Base-by-base conservation (phyloP, 2,329 filamentous ascomycete genomes). In the Colletotrichum gigasporum region DNA sequence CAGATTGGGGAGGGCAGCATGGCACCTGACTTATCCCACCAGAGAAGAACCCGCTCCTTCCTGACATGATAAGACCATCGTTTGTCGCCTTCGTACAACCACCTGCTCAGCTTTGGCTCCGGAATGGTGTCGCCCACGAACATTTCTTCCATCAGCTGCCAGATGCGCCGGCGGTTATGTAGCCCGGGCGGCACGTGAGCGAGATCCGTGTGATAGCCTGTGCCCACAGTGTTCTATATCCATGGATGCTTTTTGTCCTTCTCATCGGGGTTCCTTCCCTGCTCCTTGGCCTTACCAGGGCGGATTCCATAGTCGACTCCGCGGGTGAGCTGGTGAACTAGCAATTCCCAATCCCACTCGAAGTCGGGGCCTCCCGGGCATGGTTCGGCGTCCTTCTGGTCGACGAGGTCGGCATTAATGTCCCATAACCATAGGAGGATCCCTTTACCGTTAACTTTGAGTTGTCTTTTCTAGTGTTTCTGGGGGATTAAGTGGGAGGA, bases 351-450 rank as follows among this genome's bases (percentile, higher is more conserved):
- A 7, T 52, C 48, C 48, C 48, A 52, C 22, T 37, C 48, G 1
- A 52, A 37, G 5, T 16, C 34, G 9, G 30, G 4, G 4, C 32
- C 3, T 3, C 32, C 48, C 5, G 48, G 48, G 48, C 48, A 52
- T n/a, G 20, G 34, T 14, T 39, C 32, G 14, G 34, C 5, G 32
- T 52, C 48, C 26, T 52, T 52, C 12, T 4, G 32, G 6, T 52
- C 48, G 20, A 39, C 30, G 5, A 24, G 9, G 1, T 16, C 20
- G 0, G 32, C 12, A n/a, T 52, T 18, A 0, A 52, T 10, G 1
- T 52, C 48, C 48, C 32, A 52, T 3, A 52, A 32, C 48, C 48
- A 52, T 5, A 32, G 32, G 14, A 52, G 48, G 37, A 52, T 18
- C 14, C 48, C 48, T 1, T 7, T 6, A 39, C 0, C 22, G 9